phyloP scores from a whole-genome alignment of 176 grass and related monocot species.

The Eragrostis nindensis region DNA sequence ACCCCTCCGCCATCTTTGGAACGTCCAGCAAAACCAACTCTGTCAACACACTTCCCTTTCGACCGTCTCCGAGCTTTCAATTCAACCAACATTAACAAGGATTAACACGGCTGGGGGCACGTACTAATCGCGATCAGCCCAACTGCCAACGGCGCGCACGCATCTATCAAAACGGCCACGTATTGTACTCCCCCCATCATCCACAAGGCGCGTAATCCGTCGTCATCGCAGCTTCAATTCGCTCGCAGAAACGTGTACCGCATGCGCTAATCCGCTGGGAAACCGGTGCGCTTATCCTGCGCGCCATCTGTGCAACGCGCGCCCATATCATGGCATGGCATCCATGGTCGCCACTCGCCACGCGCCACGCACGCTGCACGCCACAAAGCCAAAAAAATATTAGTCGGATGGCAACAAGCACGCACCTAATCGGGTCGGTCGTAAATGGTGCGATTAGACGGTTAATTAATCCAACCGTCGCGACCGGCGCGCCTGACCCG shows the following conservation, averaged over 20 bases:
- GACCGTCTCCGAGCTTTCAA: background rate
- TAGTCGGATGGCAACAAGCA: background rate
- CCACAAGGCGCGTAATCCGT: background rate
- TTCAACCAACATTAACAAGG: background rate
- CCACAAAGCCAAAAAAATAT: background rate
- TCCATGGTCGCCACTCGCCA: background rate
- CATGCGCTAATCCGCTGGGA: background rate
- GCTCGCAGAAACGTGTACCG: slow-evolving; percentile 17
- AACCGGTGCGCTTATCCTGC: background rate
- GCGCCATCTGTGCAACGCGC: background rate
- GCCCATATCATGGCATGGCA: background rate
- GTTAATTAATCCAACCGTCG: slow-evolving; percentile 29
- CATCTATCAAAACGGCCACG: slow-evolving; percentile 19
- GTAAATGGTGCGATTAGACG: slow-evolving; percentile 4
- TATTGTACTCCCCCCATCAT: too few species aligned
- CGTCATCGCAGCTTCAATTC: background rate
- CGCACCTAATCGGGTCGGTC: background rate
- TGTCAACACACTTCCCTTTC: background rate
- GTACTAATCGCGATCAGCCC: background rate
- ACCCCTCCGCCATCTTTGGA: background rate
- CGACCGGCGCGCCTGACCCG: slow-evolving; percentile 51
- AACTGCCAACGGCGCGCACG: slow-evolving; percentile 30
- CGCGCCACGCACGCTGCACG: slow-evolving; percentile 9
- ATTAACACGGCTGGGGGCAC: background rate
- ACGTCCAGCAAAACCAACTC: background rate